These are phyloP conservation scores for Mycena capillaripes DNA, from an alignment of 768 basidiomycete species.

Conservation along the genomic window DNA sequence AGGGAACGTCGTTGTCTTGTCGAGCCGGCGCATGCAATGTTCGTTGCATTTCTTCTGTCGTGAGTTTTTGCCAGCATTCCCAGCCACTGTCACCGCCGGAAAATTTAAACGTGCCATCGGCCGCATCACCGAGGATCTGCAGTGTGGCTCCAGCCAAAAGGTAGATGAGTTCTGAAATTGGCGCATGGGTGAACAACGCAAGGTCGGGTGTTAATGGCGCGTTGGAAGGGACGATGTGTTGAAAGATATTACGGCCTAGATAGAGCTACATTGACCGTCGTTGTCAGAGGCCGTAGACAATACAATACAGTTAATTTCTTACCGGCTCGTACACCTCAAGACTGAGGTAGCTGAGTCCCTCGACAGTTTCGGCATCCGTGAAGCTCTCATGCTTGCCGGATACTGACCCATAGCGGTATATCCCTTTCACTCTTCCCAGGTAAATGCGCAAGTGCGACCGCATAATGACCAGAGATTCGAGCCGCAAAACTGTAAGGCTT, in stretches of 20 bases:
- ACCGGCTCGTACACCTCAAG: not conserved
- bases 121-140: no score
- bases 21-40: no score
- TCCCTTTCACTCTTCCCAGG: not conserved
- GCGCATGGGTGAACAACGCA: slow-evolving; percentile 6
- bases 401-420: slow-evolving; percentile 13
- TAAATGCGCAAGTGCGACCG: not conserved
- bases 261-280: not conserved
- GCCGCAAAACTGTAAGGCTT: not conserved
- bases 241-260: no score
- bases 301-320: not conserved
- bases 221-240: not conserved
- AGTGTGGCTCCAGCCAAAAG: not conserved
- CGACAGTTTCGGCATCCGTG: slow-evolving; percentile 19
- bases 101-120: no score
- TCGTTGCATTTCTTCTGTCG: no score
- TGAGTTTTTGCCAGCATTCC: no score
- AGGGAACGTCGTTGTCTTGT: no score
- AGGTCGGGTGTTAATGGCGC: not conserved
- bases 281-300: no score
- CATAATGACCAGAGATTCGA: slow-evolving; percentile 6
- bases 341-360: slow-evolving; percentile 3
- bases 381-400: slow-evolving; percentile 22
- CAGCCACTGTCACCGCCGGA: no score
- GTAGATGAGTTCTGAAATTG: slow-evolving; percentile 5